Percentiles rank a stretch among this genome's conserved stretches.
Conservation (phyloP, 1,139 yeast genomes). For the Chernovozyma sophiae-reginae region DNA sequence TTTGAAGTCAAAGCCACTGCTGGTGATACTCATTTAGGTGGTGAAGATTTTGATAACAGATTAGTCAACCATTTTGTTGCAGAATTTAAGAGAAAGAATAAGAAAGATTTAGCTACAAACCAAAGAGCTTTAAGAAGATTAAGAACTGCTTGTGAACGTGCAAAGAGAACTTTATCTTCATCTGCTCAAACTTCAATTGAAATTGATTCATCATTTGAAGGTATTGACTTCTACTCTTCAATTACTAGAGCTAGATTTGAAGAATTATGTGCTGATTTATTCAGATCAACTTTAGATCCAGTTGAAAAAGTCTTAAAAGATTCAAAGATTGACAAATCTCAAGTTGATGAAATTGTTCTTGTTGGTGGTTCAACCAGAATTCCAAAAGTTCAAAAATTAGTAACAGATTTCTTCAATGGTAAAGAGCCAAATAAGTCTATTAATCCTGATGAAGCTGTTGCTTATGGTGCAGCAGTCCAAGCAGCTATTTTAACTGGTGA, state of each 20-base stretch:
- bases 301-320: constrained; percentile 43
- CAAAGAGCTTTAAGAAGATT: constrained; percentile 41
- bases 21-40: constrained; percentile 98
- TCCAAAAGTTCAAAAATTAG: constrained; percentile 42
- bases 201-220: constrained; percentile 38
- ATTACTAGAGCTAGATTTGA: constrained; percentile 45
- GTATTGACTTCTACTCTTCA: constrained; percentile 39
- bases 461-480: constrained; percentile 45
- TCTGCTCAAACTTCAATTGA: constrained; percentile 40
- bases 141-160: constrained; percentile 43
- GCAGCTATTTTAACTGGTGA: constrained; percentile 71
- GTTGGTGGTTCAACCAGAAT: constrained; percentile 46
- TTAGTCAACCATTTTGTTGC: constrained; percentile 32
- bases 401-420: constrained; percentile 42
- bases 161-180: constrained; percentile 40
- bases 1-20: constrained; percentile 97
- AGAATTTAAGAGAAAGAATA: constrained; percentile 38
- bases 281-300: constrained; percentile 41
- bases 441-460: constrained; percentile 45
- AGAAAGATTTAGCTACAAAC: constrained; percentile 33
- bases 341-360: constrained; percentile 36
- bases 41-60: constrained; percentile 57
- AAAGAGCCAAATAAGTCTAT: constrained; percentile 44
- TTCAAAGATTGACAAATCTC: constrained; percentile 38
- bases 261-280: constrained; percentile 41